Percentiles rank a stretch among this genome's conserved stretches.
phyloP scores from a whole-genome alignment of 768 basidiomycete species.

The Leccinum variicolor region DNA sequence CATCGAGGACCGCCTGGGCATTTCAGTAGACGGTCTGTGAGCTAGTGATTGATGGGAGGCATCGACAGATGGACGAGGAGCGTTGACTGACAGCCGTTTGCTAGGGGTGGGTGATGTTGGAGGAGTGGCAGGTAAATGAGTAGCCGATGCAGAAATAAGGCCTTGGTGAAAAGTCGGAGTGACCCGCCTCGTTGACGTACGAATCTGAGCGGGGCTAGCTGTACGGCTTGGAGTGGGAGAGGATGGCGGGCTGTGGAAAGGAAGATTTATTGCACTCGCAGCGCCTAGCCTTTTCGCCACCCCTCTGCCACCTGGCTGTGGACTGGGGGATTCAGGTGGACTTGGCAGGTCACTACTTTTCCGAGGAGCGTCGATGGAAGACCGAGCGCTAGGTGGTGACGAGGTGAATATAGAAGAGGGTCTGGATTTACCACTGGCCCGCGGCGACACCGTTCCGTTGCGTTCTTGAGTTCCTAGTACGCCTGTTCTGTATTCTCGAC shows the following conservation, averaged over 20 bases:
- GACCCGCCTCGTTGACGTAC: slow-evolving; percentile 39
- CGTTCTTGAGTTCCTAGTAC: slow-evolving; percentile 21
- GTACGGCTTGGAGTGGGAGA: slow-evolving; percentile 38
- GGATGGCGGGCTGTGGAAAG: slow-evolving; percentile 35
- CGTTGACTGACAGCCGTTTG: slow-evolving; percentile 26
- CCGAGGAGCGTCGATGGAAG: slow-evolving; percentile 36
- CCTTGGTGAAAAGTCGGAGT: slow-evolving; percentile 41
- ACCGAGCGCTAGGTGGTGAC: slow-evolving; percentile 24
- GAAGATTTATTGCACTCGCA: slow-evolving; percentile 41
- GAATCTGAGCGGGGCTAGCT: slow-evolving; percentile 42
- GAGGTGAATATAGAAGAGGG: slow-evolving; percentile 31
- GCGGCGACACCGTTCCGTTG: slow-evolving; percentile 30
- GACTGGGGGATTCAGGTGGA: slow-evolving; percentile 49
- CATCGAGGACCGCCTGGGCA: slow-evolving; percentile 15
- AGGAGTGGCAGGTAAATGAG: slow-evolving; percentile 44
- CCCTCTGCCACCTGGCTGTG: slow-evolving; percentile 36
- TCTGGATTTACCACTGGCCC: slow-evolving; percentile 32
- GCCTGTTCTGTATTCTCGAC: slow-evolving; percentile 29
- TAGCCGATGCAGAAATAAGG: slow-evolving; percentile 46
- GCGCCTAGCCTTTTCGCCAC: slow-evolving; percentile 35
- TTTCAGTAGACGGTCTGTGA: slow-evolving; percentile 31
- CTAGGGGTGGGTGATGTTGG: slow-evolving; percentile 29
- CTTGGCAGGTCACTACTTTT: slow-evolving; percentile 39
- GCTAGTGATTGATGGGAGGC: slow-evolving; percentile 35
- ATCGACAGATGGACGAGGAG: slow-evolving; percentile 27